These are phyloP conservation scores for Penicillium coffeae DNA, from an alignment of 495 filamentous ascomycete genomes.

Conservation along the genomic window DNA sequence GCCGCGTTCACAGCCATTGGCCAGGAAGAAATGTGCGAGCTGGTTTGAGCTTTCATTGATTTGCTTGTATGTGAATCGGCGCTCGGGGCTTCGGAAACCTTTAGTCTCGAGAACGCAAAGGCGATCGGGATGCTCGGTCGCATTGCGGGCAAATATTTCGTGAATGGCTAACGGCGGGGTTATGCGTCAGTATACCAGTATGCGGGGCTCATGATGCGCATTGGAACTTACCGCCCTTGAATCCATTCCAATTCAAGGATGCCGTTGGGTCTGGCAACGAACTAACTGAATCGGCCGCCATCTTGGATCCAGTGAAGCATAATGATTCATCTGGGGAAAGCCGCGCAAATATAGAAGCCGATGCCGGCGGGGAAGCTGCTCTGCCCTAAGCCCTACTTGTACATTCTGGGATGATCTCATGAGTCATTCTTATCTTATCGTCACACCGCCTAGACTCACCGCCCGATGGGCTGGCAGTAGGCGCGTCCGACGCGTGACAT, in stretches of 20 bases:
- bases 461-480: too few relatives aligned
- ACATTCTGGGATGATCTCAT: background rate
- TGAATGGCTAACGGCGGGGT: constrained; percentile 62
- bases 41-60: constrained; percentile 84
- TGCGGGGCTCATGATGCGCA: background rate
- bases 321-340: background rate
- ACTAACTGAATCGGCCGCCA: constrained; percentile 40
- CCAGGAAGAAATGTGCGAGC: constrained; percentile 72
- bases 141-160: constrained; percentile 70
- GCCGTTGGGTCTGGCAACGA: constrained; percentile 70
- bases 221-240: constrained; percentile 16
- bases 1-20: constrained; percentile 67
- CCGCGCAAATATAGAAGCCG: background rate
- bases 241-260: constrained; percentile 80
- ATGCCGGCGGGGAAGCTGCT: background rate
- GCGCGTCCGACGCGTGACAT: too few relatives aligned
- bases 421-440: too few relatives aligned
- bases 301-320: constrained; percentile 17
- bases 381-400: background rate
- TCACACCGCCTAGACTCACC: too few relatives aligned
- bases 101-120: constrained; percentile 82
- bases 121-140: constrained; percentile 67
- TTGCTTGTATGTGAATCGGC: constrained; percentile 80
- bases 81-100: constrained; percentile 51
- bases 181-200: background rate